These are phyloP conservation scores for Gracilariopsis chorda DNA, from an alignment of 23 red algal genomes.

Conservation along the genomic window DNA sequence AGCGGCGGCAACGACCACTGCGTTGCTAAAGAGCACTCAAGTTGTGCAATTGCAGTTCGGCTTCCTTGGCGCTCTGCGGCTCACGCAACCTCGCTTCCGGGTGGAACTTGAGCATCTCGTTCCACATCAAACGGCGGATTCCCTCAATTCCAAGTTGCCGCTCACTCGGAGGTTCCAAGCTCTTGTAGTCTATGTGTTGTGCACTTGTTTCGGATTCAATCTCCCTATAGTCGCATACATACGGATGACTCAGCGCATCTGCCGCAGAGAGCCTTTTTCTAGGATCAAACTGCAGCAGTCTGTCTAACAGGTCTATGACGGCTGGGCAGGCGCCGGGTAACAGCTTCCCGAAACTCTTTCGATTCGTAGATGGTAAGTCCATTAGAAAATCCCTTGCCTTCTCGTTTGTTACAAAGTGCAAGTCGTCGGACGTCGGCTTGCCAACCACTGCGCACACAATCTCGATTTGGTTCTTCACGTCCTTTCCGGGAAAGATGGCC, in stretches of 20 bases:
- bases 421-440: constrained; percentile 59
- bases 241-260: constrained; percentile 85
- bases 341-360: constrained; percentile 15
- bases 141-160: constrained; percentile 64
- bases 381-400: constrained; percentile 69
- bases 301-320: constrained; percentile 80
- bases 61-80: constrained; percentile 38
- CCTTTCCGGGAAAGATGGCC: constrained; percentile 84
- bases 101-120: constrained; percentile 72
- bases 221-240: constrained; percentile 77
- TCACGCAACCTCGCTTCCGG: constrained; percentile 39
- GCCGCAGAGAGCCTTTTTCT: constrained; percentile 68
- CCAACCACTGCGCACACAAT: constrained; percentile 49
- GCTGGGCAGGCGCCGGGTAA: constrained; percentile 30
- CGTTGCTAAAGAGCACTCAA: background rate
- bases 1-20: too few species aligned
- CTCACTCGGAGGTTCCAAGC: constrained; percentile 66
- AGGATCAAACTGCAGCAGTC: constrained; percentile 88
- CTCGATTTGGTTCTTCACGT: constrained; percentile 92
- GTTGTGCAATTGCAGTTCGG: constrained; percentile 25
- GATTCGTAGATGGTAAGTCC: background rate
- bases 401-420: constrained; percentile 35
- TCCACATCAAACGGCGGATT: constrained; percentile 74
- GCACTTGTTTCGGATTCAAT: constrained; percentile 51
- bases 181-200: constrained; percentile 1